Evolutionary conservation across 2,329 filamentous ascomycete species (phyloP), one percentile per base, ranked within the genome.

Genomic region (Arthrobotrys conoides): DNA sequence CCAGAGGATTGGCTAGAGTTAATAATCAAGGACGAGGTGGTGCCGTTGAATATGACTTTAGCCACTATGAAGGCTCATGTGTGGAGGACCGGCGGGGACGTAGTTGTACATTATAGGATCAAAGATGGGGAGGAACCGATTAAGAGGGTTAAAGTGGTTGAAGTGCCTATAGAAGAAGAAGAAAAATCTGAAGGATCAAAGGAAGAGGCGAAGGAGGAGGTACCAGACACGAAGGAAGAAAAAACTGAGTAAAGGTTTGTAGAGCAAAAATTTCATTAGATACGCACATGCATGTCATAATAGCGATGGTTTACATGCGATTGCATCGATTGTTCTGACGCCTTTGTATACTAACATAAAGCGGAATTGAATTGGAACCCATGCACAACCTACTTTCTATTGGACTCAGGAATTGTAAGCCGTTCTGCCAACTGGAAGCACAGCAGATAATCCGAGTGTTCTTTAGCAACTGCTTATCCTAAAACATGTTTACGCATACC

Each of bases 1-100:
- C 93, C 95, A 0, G 95, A 98, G 83, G 93, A 98, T 83, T 97
- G 97, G 85, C 86, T 99, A 36, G 96, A 99, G 84, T 86, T 99
- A 63, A 97, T 97, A 84, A 98, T 96, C 85, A 94, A 97, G 83
- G 92, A 94, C 69, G 92, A 94, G 88, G 84, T 92, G 75, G 87
- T 98, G 27, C 89, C 92, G 1, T 90, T 91, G 5, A 92, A 91
- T 36, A 97, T 97, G 91, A 98, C 92, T 41, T 89, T 99, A n/a
- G 93, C 94, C 3, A 97, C 94, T 0, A 90, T 99, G 51, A 91
- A 95, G 36, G 91, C 94, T 1, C 94, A 97, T 83, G 88, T 98
- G 68, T 99, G 96, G 96, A 93, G 96, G 82, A 93, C 93, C 51
- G 93, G 93, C n/a, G 94, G 92, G 82, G 96, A 99, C 85, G 92